phyloP scores from a whole-genome alignment of 2,329 filamentous ascomycete species.

The Talaromyces islandicus region DNA sequence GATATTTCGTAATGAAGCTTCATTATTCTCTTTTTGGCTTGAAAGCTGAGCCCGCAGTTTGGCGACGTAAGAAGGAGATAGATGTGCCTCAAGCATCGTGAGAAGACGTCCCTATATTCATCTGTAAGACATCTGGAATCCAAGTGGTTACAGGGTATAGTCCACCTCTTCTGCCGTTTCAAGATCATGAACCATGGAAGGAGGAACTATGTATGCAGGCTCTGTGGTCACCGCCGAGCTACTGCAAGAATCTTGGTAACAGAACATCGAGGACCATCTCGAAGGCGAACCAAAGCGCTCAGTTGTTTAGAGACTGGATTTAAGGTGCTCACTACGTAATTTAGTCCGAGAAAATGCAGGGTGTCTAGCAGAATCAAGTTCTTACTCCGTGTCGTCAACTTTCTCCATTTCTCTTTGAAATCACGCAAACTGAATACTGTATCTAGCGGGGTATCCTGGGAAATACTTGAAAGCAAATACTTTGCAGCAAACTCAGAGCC shows the following conservation, averaged over 20 bases:
- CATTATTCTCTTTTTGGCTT: background rate
- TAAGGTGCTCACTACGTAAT: background rate
- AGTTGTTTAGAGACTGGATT: background rate
- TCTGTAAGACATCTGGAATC: background rate
- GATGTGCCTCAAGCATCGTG: conserved; percentile 6
- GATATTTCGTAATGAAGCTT: conserved; percentile 5
- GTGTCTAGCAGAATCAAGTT: background rate
- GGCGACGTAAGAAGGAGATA: conserved; percentile 1
- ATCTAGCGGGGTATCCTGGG: background rate
- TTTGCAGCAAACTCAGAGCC: conserved; percentile 4
- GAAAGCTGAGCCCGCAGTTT: background rate
- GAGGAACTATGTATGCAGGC: conserved; percentile 2
- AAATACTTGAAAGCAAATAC: conserved; percentile 2
- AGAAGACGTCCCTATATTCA: conserved; percentile 1
- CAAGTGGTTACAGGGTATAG: background rate
- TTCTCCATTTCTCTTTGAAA: conserved; percentile 4
- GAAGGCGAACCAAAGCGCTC: background rate
- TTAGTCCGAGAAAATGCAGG: background rate
- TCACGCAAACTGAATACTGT: background rate
- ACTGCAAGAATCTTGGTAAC: background rate
- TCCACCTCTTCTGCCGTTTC: conserved; percentile 3
- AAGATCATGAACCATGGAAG: background rate
- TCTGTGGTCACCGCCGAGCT: background rate
- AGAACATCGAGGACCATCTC: background rate
- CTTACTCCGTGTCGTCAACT: background rate